A percentile compares a stretch with the other conserved stretches of the same genome.
phyloP scores from a whole-genome alignment of 2,329 filamentous ascomycete genomes.

The Aureobasidium namibiae region DNA sequence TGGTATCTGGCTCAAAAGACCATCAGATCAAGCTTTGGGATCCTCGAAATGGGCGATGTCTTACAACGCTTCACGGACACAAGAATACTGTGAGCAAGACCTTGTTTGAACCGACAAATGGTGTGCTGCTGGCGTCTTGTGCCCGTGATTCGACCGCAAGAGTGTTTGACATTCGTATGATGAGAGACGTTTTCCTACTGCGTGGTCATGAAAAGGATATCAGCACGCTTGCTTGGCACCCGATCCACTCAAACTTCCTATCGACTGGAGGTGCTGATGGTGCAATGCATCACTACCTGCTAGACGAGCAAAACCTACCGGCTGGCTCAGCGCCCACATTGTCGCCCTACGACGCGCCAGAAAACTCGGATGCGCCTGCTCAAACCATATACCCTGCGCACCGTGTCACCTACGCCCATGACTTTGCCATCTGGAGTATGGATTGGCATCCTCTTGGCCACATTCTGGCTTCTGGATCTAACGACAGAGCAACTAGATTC shows the following conservation, averaged over 20 bases:
- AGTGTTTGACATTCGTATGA: slow-evolving; percentile 93
- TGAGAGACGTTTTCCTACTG: slow-evolving; percentile 91
- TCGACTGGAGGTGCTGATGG: slow-evolving; percentile 88
- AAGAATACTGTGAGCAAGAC: slow-evolving; percentile 97
- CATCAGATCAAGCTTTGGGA: slow-evolving; percentile 98
- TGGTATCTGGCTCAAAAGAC: slow-evolving; percentile 96
- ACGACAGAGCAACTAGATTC: slow-evolving; percentile 93
- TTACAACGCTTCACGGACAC: slow-evolving; percentile 91
- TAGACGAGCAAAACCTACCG: slow-evolving; percentile 87
- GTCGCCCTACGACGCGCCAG: slow-evolving; percentile 76
- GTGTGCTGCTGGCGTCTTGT: slow-evolving; percentile 79
- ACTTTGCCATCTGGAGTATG: slow-evolving; percentile 93
- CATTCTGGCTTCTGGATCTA: slow-evolving; percentile 88
- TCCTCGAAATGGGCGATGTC: slow-evolving; percentile 77
- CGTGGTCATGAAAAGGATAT: slow-evolving; percentile 96
- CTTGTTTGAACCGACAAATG: slow-evolving; percentile 77
- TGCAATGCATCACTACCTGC: slow-evolving; percentile 84
- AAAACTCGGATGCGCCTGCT: slow-evolving; percentile 69
- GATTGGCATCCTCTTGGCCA: slow-evolving; percentile 97
- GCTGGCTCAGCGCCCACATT: slow-evolving; percentile 60
- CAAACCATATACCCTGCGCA: slow-evolving; percentile 93
- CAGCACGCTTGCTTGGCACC: slow-evolving; percentile 87
- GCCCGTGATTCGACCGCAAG: slow-evolving; percentile 88
- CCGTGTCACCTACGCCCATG: slow-evolving; percentile 77
- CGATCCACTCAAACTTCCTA: slow-evolving; percentile 78